Evolutionary conservation across 2,329 filamentous ascomycete species (phyloP).

Genomic region (Magnaporthales sp.): DNA sequence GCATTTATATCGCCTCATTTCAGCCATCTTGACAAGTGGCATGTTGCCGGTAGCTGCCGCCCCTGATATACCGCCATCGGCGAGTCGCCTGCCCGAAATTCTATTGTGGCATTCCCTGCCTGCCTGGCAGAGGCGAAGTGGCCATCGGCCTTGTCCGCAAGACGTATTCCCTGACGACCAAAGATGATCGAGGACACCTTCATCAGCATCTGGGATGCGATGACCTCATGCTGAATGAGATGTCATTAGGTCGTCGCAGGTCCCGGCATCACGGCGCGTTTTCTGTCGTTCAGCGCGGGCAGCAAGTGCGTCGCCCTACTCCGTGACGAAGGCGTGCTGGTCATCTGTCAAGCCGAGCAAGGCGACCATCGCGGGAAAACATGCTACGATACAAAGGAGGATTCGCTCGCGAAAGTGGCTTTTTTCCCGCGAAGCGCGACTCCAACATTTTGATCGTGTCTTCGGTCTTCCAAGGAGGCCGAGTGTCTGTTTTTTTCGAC

Average conservation of each 20-base stretch:
- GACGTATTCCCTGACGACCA: no score
- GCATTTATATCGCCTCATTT: no score
- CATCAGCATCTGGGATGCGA: no score
- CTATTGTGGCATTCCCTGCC: no score
- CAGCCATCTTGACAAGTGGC: no score
- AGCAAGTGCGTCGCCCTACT: neutral
- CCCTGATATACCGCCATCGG: no score
- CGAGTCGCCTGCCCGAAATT: no score
- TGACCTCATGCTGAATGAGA: neutral
- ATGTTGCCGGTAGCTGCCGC: no score
- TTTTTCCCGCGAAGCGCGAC: neutral
- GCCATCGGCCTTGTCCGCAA: no score
- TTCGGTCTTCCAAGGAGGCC: neutral
- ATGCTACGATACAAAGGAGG: neutral
- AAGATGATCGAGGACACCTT: no score
- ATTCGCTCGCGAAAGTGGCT: neutral
- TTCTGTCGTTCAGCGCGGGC: neutral
- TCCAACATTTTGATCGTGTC: neutral
- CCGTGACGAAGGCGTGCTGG: neutral
- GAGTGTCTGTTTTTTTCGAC: neutral
- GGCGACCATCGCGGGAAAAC: neutral
- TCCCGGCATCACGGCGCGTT: neutral
- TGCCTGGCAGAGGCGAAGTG: no score
- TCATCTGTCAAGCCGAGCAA: neutral
- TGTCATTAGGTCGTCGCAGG: neutral